Conservation (phyloP, 345 rosid genomes). For the Firmiana major region DNA sequence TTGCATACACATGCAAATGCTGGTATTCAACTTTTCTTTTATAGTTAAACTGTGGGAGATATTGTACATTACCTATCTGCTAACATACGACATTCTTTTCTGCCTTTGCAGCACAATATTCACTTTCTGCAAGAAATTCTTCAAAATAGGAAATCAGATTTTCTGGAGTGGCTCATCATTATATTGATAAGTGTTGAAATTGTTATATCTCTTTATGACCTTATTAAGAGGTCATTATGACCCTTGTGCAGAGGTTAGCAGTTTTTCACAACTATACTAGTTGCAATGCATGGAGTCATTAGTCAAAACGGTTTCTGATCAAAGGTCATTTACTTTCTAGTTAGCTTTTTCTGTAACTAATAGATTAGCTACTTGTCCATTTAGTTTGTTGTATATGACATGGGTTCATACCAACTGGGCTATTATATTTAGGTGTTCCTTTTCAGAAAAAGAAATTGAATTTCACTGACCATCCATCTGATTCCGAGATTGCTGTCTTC, state of each 20-base stretch:
- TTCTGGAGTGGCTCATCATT: slow-evolving; percentile 93
- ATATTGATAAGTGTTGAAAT: slow-evolving; percentile 30
- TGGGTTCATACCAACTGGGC: neutral
- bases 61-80: neutral
- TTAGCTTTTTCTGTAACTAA: neutral
- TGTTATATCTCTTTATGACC: slow-evolving; percentile 5
- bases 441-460: neutral
- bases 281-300: neutral
- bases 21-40: neutral
- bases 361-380: neutral
- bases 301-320: neutral
- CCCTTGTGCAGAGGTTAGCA: neutral
- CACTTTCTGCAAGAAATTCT: slow-evolving; percentile 94
- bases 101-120: slow-evolving; percentile 73
- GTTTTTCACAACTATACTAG: neutral
- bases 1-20: neutral
- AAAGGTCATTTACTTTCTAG: neutral
- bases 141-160: slow-evolving; percentile 92
- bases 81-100: neutral
- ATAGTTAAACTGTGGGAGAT: neutral
- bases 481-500: no score
- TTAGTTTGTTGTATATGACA: slow-evolving; percentile 1
- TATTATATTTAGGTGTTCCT: no score
- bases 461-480: neutral
- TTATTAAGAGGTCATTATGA: slow-evolving; percentile 5